A percentile compares a stretch with the other conserved stretches of the same genome.
Conservation (phyloP, 73 alveolate species). For the Paramecium sexaurelia region DNA sequence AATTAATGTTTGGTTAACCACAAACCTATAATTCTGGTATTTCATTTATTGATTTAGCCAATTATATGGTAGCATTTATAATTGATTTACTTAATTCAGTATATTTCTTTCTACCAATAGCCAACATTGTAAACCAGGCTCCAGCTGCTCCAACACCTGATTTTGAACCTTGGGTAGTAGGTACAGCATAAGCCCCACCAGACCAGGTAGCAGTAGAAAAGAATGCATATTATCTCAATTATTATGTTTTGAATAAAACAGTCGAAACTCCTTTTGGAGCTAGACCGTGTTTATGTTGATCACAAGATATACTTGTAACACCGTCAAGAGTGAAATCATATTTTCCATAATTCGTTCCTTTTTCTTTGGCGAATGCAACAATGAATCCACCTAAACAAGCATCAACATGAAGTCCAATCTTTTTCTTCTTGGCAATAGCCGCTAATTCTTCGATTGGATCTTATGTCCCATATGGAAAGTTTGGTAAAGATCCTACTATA, state of each 20-base stretch:
- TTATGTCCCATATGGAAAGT: slow-evolving; percentile 90
- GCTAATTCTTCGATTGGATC: slow-evolving; percentile 94
- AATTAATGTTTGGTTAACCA: slow-evolving; percentile 68
- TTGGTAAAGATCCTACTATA: slow-evolving; percentile 90
- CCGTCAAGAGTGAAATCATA: slow-evolving; percentile 97
- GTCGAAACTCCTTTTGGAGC: slow-evolving; percentile 99
- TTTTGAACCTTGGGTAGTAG: slow-evolving; percentile 93
- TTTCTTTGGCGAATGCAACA: slow-evolving; percentile 88
- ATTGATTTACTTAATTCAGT: slow-evolving; percentile 78
- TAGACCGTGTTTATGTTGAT: slow-evolving; percentile 98
- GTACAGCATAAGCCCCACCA: slow-evolving; percentile 94
- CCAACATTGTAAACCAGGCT: slow-evolving; percentile 93
- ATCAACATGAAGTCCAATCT: slow-evolving; percentile 86
- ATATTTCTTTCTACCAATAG: slow-evolving; percentile 88
- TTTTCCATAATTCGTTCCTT: slow-evolving; percentile 80
- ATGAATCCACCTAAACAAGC: slow-evolving; percentile 98
- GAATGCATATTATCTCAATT: slow-evolving; percentile 86
- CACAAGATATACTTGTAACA: slow-evolving; percentile 98
- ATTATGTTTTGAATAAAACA: slow-evolving; percentile 80
- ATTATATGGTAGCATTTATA: slow-evolving; percentile 74
- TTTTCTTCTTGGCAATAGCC: slow-evolving; percentile 74
- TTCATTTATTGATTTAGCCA: slow-evolving; percentile 75
- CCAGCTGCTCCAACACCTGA: slow-evolving; percentile 96
- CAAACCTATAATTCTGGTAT: slow-evolving; percentile 80
- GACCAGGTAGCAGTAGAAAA: slow-evolving; percentile 87